Conservation (phyloP, 176 grass and related monocot genomes). For the Tillandsia leiboldiana region DNA sequence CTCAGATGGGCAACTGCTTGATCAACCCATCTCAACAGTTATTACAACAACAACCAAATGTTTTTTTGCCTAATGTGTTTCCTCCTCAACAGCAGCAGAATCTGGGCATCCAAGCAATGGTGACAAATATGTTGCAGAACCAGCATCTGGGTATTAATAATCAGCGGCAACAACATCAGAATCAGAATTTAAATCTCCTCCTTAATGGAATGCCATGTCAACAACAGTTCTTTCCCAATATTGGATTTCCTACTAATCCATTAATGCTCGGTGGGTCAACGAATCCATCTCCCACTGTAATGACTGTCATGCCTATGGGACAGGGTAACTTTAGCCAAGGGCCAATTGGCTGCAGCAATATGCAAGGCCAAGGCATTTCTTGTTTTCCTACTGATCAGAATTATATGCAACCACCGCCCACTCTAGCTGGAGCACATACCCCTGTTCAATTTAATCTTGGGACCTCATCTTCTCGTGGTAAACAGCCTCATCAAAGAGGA, state of each 20-base stretch:
- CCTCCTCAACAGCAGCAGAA: constrained; percentile 22
- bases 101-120: constrained; percentile 36
- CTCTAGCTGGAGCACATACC: constrained; percentile 6
- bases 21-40: constrained; percentile 40
- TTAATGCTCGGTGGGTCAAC: constrained; percentile 15
- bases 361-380: constrained; percentile 10
- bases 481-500: constrained; percentile 36
- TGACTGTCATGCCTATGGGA: constrained; percentile 15
- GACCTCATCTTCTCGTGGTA: constrained; percentile 37
- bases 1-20: constrained; percentile 40
- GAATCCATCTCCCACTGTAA: constrained; percentile 25
- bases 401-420: background rate
- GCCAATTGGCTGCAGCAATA: constrained; percentile 14
- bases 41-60: constrained; percentile 35
- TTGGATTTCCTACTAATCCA: constrained; percentile 15
- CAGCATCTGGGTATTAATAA: constrained; percentile 27
- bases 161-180: constrained; percentile 35
- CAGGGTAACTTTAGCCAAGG: constrained; percentile 33
- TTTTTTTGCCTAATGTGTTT: constrained; percentile 28
- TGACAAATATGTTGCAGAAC: constrained; percentile 34
- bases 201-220: constrained; percentile 28
- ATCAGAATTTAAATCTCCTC: constrained; percentile 31
- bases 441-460: constrained; percentile 35
- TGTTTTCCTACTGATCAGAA: constrained; percentile 18
- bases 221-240: constrained; percentile 17